phyloP scores from a whole-genome alignment of 495 filamentous ascomycete genomes.

The Podospora tetraspora region DNA sequence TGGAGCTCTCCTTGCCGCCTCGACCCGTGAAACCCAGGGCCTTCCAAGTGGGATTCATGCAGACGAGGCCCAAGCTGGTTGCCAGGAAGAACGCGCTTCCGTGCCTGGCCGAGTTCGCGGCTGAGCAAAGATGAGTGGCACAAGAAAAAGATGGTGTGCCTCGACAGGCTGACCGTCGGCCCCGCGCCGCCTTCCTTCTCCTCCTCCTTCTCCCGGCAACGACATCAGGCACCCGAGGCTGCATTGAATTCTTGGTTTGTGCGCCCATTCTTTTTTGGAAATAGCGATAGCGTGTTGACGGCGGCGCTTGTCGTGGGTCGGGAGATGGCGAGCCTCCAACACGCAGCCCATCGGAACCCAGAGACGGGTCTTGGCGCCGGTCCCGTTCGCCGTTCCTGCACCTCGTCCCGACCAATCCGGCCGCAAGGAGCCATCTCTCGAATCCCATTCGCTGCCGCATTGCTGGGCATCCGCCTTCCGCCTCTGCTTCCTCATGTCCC shows the following conservation, averaged over 20 bases:
- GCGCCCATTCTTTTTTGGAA: background rate
- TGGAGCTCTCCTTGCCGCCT: background rate
- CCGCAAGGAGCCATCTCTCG: background rate
- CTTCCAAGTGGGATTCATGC: background rate
- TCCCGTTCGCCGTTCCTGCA: constrained; percentile 8
- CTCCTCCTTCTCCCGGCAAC: background rate
- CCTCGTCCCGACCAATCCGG: background rate
- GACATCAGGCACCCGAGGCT: background rate
- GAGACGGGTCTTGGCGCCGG: constrained; percentile 4
- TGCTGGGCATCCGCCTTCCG: background rate
- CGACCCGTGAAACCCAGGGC: background rate
- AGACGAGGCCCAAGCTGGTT: background rate
- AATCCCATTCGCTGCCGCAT: constrained; percentile 1
- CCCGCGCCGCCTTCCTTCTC: background rate
- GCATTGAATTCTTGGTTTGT: background rate
- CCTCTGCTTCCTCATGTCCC: background rate
- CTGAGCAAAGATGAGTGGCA: background rate
- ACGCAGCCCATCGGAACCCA: constrained; percentile 6
- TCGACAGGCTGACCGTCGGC: background rate
- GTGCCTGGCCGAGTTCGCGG: background rate
- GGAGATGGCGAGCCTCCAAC: constrained; percentile 6
- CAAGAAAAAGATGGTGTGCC: background rate
- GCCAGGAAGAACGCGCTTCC: background rate
- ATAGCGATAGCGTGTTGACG: constrained; percentile 6
- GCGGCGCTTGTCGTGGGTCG: constrained; percentile 9